Conservation (phyloP, 495 filamentous ascomycete species). For the Trichocladium antarcticum region DNA sequence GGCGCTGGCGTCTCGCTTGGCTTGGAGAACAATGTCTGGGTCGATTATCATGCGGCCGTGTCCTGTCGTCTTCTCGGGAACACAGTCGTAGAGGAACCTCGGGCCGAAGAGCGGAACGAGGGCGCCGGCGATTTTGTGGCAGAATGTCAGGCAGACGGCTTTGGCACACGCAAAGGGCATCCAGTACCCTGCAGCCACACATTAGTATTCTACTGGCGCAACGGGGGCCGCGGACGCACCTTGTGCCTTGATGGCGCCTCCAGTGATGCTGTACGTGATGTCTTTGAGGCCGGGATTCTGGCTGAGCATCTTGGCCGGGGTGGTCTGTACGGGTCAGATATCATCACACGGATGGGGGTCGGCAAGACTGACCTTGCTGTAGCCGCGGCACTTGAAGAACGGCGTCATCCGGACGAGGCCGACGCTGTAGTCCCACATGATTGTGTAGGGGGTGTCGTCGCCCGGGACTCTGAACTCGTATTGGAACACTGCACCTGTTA, state of each 20-base stretch:
- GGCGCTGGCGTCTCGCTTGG: constrained; percentile 43
- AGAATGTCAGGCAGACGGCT: constrained; percentile 79
- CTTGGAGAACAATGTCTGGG: constrained; percentile 43
- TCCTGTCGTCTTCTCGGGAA: constrained; percentile 43
- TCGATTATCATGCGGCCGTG: constrained; percentile 62
- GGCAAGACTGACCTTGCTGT: constrained; percentile 56
- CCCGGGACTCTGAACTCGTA: constrained; percentile 73
- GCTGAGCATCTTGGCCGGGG: constrained; percentile 67
- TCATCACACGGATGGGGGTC: background rate
- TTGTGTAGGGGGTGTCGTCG: constrained; percentile 54
- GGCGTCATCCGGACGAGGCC: constrained; percentile 92
- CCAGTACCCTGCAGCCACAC: constrained; percentile 69
- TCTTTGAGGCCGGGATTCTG: constrained; percentile 71
- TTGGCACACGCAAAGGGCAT: constrained; percentile 80
- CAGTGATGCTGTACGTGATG: constrained; percentile 88
- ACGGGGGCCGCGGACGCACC: constrained; percentile 40
- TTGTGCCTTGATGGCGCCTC: constrained; percentile 80
- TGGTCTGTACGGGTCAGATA: constrained; percentile 47
- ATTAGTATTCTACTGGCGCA: background rate
- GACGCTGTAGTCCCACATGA: constrained; percentile 96
- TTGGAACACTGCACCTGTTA: constrained; percentile 57
- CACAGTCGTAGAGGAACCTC: constrained; percentile 62
- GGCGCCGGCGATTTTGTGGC: constrained; percentile 67
- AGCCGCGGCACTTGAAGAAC: constrained; percentile 82
- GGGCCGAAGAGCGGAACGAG: constrained; percentile 82